phyloP scores from a whole-genome alignment of 345 rosid species.

The Eutrema heterophyllum region DNA sequence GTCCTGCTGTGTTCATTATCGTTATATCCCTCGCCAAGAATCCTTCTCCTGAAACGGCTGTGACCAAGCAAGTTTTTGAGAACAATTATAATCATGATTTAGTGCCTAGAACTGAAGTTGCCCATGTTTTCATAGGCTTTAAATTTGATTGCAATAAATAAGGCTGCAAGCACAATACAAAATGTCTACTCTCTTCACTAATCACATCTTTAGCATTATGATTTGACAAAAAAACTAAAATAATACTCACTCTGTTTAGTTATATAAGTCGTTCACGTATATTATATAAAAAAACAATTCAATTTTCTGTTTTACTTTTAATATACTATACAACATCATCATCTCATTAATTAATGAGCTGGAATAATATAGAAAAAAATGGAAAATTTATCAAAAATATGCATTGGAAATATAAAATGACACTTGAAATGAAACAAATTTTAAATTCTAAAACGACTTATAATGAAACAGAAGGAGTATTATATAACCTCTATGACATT shows the following conservation, averaged over 20 bases:
- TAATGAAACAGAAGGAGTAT: too few relatives aligned
- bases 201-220: neutral
- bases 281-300: too few relatives aligned
- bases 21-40: conserved; percentile 72
- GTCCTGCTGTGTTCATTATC: conserved; percentile 75
- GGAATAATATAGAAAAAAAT: too few relatives aligned
- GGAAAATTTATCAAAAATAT: too few relatives aligned
- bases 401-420: too few relatives aligned
- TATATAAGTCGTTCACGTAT: too few relatives aligned
- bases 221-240: neutral
- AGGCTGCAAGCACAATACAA: neutral
- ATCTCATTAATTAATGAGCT: too few relatives aligned
- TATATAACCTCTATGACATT: too few relatives aligned
- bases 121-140: neutral
- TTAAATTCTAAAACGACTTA: too few relatives aligned
- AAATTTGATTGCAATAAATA: neutral
- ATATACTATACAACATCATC: too few relatives aligned
- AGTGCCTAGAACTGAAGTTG: neutral
- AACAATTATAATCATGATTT: conserved; percentile 1
- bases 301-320: too few relatives aligned
- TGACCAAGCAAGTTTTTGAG: neutral
- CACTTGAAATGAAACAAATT: too few relatives aligned
- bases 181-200: neutral
- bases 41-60: conserved; percentile 78
- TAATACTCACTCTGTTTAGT: neutral